Conservation (phyloP, 1,284 basidiomycete genomes). For the Phlebopus sp. region DNA sequence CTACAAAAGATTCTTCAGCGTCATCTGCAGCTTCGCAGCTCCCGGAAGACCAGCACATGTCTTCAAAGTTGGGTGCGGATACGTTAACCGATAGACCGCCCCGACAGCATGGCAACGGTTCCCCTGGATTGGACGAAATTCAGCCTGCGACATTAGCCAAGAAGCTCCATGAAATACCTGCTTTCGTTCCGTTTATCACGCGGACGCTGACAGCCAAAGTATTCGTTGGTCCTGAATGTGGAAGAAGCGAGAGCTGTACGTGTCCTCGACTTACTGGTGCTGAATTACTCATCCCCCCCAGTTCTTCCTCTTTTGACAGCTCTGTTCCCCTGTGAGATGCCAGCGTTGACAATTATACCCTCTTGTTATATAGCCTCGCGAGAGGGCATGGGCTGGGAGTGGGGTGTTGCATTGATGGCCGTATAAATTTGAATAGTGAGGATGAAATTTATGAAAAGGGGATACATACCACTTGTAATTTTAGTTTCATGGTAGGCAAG, state of each 20-base stretch:
- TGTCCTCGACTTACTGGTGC: conserved; percentile 4
- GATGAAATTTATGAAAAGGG: conserved; percentile 31
- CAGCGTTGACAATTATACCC: conserved; percentile 55
- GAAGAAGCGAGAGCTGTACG: conserved; percentile 13
- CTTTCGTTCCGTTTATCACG: conserved; percentile 18
- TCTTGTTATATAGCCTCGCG: conserved; percentile 46
- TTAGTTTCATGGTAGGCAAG: conserved; percentile 43
- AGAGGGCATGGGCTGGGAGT: conserved; percentile 51
- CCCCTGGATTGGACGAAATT: no score
- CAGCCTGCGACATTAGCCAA: not conserved
- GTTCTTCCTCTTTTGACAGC: conserved; percentile 17
- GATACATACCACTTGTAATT: not conserved
- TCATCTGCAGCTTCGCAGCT: not conserved
- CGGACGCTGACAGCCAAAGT: conserved; percentile 25
- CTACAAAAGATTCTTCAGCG: no score
- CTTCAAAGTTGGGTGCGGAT: not conserved
- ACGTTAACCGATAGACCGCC: no score
- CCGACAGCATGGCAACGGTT: not conserved
- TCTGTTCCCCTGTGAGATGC: conserved; percentile 22
- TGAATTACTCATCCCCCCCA: not conserved
- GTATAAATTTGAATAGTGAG: conserved; percentile 8
- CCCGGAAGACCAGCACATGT: conserved; percentile 8
- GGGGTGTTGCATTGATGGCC: conserved; percentile 45
- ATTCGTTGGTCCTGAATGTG: conserved; percentile 18
- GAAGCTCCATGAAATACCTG: conserved; percentile 25